Evolutionary conservation across 805 yeast genomes (phyloP).

Genomic region (Henningerozyma blattae): DNA sequence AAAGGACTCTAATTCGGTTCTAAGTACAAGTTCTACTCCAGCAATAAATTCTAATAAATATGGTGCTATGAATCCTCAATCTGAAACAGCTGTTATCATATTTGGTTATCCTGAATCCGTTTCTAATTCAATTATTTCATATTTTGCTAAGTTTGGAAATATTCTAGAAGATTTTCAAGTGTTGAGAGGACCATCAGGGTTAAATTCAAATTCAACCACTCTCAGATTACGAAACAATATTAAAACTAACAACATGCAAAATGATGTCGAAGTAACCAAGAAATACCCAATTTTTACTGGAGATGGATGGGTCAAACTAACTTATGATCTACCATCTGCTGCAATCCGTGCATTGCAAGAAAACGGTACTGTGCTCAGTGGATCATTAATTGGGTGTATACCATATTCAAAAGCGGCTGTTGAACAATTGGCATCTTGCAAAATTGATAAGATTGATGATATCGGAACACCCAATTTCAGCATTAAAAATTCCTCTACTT

Average conservation of each 20-base stretch:
- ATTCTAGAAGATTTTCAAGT: conserved; percentile 64
- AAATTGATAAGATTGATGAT: conserved; percentile 20
- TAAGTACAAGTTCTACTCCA: not conserved
- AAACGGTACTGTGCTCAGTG: conserved; percentile 63
- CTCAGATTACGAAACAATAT: conserved; percentile 9
- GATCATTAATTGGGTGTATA: conserved; percentile 51
- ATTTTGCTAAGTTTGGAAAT: conserved; percentile 68
- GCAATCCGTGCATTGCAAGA: conserved; percentile 80
- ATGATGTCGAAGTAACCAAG: conserved; percentile 9
- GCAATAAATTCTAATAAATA: conserved; percentile 1
- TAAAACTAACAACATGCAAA: conserved; percentile 2
- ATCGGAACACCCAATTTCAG: conserved; percentile 15
- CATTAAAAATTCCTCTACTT: not conserved
- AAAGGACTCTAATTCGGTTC: conserved; percentile 1
- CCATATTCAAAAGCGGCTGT: conserved; percentile 53
- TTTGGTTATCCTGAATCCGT: conserved; percentile 81
- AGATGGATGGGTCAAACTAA: conserved; percentile 80
- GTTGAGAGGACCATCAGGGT: conserved; percentile 23
- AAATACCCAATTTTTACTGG: conserved; percentile 71
- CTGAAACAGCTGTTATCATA: conserved; percentile 62
- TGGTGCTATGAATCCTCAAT: not conserved
- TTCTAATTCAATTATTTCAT: conserved; percentile 53
- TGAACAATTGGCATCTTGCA: conserved; percentile 40
- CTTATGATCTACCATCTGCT: conserved; percentile 62
- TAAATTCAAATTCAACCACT: conserved; percentile 13